Conservation (phyloP, 73 alveolate genomes). For the Diophrys sp. region DNA sequence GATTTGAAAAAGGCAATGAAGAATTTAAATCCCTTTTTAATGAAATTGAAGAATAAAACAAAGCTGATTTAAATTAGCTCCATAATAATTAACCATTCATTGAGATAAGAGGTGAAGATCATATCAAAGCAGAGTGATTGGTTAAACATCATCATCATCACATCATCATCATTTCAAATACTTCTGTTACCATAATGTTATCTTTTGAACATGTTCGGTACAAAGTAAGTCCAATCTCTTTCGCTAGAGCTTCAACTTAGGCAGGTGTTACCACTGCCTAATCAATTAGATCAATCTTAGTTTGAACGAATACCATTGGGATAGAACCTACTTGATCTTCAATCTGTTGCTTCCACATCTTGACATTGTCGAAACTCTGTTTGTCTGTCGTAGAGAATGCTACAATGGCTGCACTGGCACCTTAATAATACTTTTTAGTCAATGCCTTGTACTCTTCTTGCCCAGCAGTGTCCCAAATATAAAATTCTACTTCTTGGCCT, state of each 20-base stretch:
- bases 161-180: no score
- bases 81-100: no score
- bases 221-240: conserved; percentile 69
- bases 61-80: no score
- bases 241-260: conserved; percentile 71
- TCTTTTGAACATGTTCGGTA: conserved; percentile 88
- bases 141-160: no score
- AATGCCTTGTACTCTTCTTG: conserved; percentile 92
- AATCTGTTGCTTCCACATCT: conserved; percentile 80
- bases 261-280: conserved; percentile 68
- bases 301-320: conserved; percentile 81
- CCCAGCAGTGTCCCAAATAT: conserved; percentile 96
- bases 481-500: conserved; percentile 82
- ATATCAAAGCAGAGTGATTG: no score
- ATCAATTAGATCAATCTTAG: conserved; percentile 82
- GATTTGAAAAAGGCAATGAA: no score
- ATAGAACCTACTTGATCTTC: conserved; percentile 82
- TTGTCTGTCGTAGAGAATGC: conserved; percentile 87
- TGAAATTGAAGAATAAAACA: no score
- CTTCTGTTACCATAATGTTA: conserved; percentile 79
- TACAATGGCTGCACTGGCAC: conserved; percentile 87
- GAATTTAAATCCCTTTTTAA: no score
- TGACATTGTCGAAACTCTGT: conserved; percentile 78
- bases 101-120: no score
- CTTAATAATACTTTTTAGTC: conserved; percentile 88